These are phyloP conservation scores for Alternaria sp. DNA, from an alignment of 2,329 filamentous ascomycete genomes.

Conservation along the genomic window DNA sequence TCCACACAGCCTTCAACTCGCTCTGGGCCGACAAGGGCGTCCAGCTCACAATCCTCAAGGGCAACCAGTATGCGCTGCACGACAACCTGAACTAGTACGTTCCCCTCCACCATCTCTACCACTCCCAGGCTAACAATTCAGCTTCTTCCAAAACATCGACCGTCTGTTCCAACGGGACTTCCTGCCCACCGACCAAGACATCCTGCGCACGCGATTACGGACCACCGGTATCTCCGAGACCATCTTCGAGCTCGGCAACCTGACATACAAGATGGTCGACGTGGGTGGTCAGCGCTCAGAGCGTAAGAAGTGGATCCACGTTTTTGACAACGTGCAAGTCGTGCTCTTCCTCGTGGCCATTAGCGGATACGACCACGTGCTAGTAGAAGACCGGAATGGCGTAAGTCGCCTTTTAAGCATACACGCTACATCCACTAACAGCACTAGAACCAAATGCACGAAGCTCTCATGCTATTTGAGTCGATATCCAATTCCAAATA, in stretches of 20 bases:
- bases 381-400: conserved; percentile 95
- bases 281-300: conserved; percentile 91
- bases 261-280: conserved; percentile 97
- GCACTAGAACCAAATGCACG: conserved; percentile 61
- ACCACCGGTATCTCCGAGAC: conserved; percentile 97
- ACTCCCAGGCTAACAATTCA: conserved; percentile 49
- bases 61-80: conserved; percentile 95
- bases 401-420: conserved; percentile 61
- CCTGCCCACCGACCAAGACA: conserved; percentile 91
- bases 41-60: conserved; percentile 85
- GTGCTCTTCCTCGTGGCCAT: conserved; percentile 93
- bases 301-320: conserved; percentile 97
- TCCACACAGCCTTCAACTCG: conserved; percentile 78
- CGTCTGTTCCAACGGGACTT: conserved; percentile 72
- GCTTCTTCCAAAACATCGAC: conserved; percentile 78
- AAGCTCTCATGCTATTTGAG: conserved; percentile 61
- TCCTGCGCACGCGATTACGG: conserved; percentile 84
- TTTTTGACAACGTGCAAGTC: conserved; percentile 92
- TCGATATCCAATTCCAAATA: conserved; percentile 60
- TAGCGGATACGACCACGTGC: conserved; percentile 93
- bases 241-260: conserved; percentile 85
- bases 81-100: conserved; percentile 93
- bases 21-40: conserved; percentile 87
- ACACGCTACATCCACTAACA: conserved; percentile 11
- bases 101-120: not conserved